Conservation (phyloP, 2,329 filamentous ascomycete genomes). For the Fusarium stilboides region DNA sequence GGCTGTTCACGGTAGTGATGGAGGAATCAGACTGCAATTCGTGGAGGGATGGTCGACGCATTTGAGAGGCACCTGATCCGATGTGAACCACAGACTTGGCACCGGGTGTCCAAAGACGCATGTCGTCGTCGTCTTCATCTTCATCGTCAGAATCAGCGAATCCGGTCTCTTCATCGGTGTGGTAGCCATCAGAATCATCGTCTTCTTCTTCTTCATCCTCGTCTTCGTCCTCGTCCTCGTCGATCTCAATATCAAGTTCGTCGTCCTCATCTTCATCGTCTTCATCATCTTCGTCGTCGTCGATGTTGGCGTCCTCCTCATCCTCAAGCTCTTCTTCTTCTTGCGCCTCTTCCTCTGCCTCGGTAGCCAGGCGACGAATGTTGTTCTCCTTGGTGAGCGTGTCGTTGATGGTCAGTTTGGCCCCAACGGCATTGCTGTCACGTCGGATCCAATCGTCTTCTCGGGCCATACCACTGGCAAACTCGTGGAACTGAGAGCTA, state of each 20-base stretch:
- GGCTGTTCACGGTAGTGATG: conserved; percentile 64
- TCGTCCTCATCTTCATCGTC: conserved; percentile 65
- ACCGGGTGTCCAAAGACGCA: conserved; percentile 70
- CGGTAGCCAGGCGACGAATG: conserved; percentile 87
- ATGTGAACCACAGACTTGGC: conserved; percentile 56
- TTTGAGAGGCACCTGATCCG: conserved; percentile 54
- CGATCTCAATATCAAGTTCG: conserved; percentile 65
- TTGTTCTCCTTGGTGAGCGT: conserved; percentile 91
- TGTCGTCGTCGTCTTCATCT: conserved; percentile 76
- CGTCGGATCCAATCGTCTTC: conserved; percentile 92
- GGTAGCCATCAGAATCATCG: conserved; percentile 77
- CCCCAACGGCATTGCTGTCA: conserved; percentile 73
- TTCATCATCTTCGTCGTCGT: conserved; percentile 75
- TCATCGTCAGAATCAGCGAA: conserved; percentile 80
- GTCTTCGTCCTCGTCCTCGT: conserved; percentile 65
- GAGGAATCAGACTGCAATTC: conserved; percentile 74
- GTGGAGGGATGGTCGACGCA: conserved; percentile 57
- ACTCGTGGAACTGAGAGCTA: conserved; percentile 85
- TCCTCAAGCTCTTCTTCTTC: conserved; percentile 76
- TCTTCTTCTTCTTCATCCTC: conserved; percentile 69
- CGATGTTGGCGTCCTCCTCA: conserved; percentile 91
- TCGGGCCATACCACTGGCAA: conserved; percentile 84
- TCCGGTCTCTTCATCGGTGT: conserved; percentile 79
- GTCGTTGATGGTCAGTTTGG: conserved; percentile 88
- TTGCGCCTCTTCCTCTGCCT: conserved; percentile 90